Base-by-base conservation (phyloP, 1,284 basidiomycete genomes). In the Inonotus hispidus region DNA sequence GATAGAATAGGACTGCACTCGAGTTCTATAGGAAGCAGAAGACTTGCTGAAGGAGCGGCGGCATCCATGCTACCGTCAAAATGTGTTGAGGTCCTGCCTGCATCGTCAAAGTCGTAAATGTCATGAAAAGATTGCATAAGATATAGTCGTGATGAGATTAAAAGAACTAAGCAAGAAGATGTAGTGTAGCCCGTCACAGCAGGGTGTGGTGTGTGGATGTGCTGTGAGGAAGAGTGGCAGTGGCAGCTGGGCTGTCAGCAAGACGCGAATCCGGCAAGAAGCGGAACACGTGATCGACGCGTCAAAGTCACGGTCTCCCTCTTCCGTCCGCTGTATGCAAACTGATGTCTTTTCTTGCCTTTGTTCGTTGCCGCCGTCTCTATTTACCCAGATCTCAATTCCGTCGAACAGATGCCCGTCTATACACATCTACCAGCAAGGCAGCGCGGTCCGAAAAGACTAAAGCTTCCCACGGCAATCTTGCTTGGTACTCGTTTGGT, bases 31-130 rank as follows among this genome's bases (percentile, higher is more conserved):
- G 58, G 38, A 11, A 52, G 58, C 27, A 53, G n/a, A 39, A 53
- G 46, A 27, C 32, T 25, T 25, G 45, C 47, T 59, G 19, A 53
- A 62, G 58, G 62, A 62, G 41, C 14, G 60, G 53, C 37, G 64
- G 53, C 58, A 62, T 45, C 3, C 16, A n/a, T 43, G 16, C 8
- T 14, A 35, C 14, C 29, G 35, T 60, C 53, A 16, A 57, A 35
- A 14, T 57, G 43, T 25, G 32, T 32, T 32, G 59, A 60, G 59
- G 59, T 41, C 41, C 53, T 53, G 47, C 47, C 53, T 35, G 53
- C 52, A 49, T 32, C 37, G 35, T 59, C 41, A 32, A 39, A 59
- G 50, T 59, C 35, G 29, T 45, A 37, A 37, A 29, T 25, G 38
- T 39, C 53, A 37, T 35, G 29, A 54, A 39, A 43, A n/a, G 41